Base-by-base conservation (phyloP, 108 stramenopile genomes). In the Nannochloropsis oceanica region DNA sequence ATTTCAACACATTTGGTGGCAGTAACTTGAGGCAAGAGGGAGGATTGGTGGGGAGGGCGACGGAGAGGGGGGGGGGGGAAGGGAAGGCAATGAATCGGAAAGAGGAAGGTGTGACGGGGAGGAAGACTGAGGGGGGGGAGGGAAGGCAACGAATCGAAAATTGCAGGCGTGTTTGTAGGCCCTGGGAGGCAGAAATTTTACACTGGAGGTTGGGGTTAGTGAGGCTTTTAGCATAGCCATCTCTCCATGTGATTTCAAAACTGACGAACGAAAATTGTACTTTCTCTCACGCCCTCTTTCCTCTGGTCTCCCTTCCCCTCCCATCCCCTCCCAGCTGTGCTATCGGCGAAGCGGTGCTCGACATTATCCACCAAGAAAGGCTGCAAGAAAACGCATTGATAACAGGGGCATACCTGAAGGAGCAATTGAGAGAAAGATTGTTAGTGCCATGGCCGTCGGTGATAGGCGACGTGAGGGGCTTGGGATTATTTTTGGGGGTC, bases 1-100 rank as follows among this genome's bases (percentile, higher is more conserved):
- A 96, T 87, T 98, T 98, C 92, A 97, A 96, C 88, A 98, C 98
- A 11, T 98, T 95, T 92, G 98, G 95, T 20, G 97, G 95, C 11
- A 95, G 94, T 80, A 95, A 95, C 12, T 96, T 96, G n/a, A 93
- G 91, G 27, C 92, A 73, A n/a, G 59, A n/a, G 18, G 22, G 59
- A 73, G 34, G 34, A 34, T 34, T n/a, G n/a, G n/a, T n/a, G n/a
- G n/a, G n/a, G 46, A 18, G 92, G 26, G 95, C 95, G 2, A 95
- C 95, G 26, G 0, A 81, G 13, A n/a, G 26, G 13, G 24, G 0
- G 80, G 24, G 26, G 46, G 46, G 18, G 59, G 2, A n/a, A 73
- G 59, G 59, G 59, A 73, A 50, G 46, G 82, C 34, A 42, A 12
- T 42, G 42, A 12, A 26, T 0, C 34, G 13, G 42, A 42, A 11